phyloP scores from a whole-genome alignment of 116 monocot species.

The Trichopus zeylanicus region DNA sequence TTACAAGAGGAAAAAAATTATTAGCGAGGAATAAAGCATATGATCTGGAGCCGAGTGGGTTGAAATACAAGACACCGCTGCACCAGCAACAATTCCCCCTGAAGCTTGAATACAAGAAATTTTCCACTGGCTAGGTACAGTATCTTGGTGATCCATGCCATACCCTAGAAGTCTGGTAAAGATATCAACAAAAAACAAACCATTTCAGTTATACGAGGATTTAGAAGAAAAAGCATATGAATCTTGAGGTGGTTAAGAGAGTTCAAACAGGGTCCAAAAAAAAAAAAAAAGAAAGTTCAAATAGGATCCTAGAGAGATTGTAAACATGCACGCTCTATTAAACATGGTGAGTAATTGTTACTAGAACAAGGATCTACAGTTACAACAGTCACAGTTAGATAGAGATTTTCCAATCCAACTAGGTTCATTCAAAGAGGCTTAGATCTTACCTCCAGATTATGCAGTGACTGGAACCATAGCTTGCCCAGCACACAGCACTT shows the following conservation, averaged over 20 bases:
- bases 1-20: not conserved
- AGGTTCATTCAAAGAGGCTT: not conserved
- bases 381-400: too few relatives aligned
- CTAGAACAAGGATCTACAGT: too few relatives aligned
- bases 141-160: slow-evolving; percentile 36
- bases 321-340: too few relatives aligned
- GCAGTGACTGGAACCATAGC: slow-evolving; percentile 93
- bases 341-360: too few relatives aligned
- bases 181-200: slow-evolving; percentile 12
- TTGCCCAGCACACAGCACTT: slow-evolving; percentile 99
- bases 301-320: not conserved
- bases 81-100: slow-evolving; percentile 88
- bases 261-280: not conserved
- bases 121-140: slow-evolving; percentile 47
- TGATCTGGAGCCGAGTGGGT: slow-evolving; percentile 93
- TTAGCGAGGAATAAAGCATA: not conserved
- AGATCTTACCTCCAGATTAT: slow-evolving; percentile 75
- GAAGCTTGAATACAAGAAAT: slow-evolving; percentile 61
- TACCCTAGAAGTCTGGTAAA: slow-evolving; percentile 51
- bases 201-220: not conserved
- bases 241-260: not conserved
- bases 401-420: not conserved
- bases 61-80: slow-evolving; percentile 77
- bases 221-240: not conserved
- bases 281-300: not conserved